Base-by-base conservation (phyloP, 129 eudicot genomes). In the Escallonia herrerae region DNA sequence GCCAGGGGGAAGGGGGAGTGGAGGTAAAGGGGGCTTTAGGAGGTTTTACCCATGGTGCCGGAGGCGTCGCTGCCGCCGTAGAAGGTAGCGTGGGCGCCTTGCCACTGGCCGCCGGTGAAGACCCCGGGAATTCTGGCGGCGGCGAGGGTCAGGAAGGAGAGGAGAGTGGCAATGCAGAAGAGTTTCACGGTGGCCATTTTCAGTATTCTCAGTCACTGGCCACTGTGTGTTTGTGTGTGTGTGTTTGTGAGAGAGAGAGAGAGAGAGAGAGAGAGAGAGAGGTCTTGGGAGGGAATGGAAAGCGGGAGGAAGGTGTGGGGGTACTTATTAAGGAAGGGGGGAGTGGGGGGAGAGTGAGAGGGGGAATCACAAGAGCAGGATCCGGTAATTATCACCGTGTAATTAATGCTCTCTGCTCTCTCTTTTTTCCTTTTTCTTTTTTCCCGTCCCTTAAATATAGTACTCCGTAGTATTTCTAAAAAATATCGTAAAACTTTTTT, bases 31-130 rank as follows among this genome's bases (percentile, higher is more conserved):
- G 40, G 60, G 37, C 8, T 6, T 33, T 12, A 50, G 6, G 8
- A 46, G 40, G 15, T 43, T 2, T 6, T 84, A 88, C 96, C 96
- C 96, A 88, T 88, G 56, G 96, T 88, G 46, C 96, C 96, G 61
- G 96, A 88, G 74, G 96, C 96, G 74, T 88, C 96, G 66, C 80
- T 74, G 64, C 96, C 96, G 14, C 96, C 96, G 68, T 88, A 88
- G 72, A 88, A 88, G 63, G 96, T 88, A 44, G 93, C 93, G 72
- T 88, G 93, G 47, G 96, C 93, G 11, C 70, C 43, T 47, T 75
- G 64, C 96, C 96, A 88, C 1, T 76, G 52, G 41, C 88, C 79
- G 50, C 82, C 83, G 62, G 81, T 59, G 83, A 74, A 87, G 48
- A 79, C 84, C 44, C 95, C 95, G 56, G 83, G 81, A 59, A 81